phyloP scores from a whole-genome alignment of 371 early-diverging fungal species.

The Conidiobolus incongruus region DNA sequence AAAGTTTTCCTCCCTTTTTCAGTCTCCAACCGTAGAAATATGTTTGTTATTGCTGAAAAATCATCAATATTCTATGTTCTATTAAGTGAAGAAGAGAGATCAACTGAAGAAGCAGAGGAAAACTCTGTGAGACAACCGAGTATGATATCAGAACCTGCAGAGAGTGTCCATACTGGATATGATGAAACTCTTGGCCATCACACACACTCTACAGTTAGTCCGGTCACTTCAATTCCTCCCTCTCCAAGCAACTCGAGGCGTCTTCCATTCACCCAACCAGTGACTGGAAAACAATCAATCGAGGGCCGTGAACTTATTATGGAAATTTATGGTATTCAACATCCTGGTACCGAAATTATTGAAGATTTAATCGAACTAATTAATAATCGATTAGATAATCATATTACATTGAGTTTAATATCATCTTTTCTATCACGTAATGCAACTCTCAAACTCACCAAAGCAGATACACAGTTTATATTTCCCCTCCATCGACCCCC shows the following conservation, averaged over 20 bases:
- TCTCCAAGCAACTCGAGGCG: conserved; percentile 4
- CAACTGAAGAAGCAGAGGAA: not conserved
- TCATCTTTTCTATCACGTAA: conserved; percentile 46
- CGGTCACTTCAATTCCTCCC: not conserved
- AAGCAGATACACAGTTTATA: conserved; percentile 42
- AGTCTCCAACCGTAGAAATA: conserved; percentile 47
- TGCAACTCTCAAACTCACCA: conserved; percentile 32
- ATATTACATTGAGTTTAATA: conserved; percentile 36
- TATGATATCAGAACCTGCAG: too few species aligned
- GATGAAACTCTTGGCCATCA: not conserved
- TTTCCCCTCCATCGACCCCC: conserved; percentile 20
- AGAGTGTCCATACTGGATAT: not conserved
- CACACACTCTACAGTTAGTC: not conserved
- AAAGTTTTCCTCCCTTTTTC: conserved; percentile 28
- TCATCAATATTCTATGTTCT: conserved; percentile 32
- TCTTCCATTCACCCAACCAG: not conserved
- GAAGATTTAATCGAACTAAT: conserved; percentile 38
- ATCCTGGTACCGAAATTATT: conserved; percentile 29
- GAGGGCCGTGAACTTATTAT: conserved; percentile 33
- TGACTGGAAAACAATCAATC: not conserved
- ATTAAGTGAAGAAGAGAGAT: conserved; percentile 7
- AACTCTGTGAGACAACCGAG: too few species aligned
- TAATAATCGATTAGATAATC: conserved; percentile 28
- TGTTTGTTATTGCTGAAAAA: conserved; percentile 36
- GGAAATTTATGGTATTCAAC: conserved; percentile 51